Evolutionary conservation across 805 yeast species (phyloP), one percentile per base, ranked within the genome.

Genomic region (Ogataea angusta): DNA sequence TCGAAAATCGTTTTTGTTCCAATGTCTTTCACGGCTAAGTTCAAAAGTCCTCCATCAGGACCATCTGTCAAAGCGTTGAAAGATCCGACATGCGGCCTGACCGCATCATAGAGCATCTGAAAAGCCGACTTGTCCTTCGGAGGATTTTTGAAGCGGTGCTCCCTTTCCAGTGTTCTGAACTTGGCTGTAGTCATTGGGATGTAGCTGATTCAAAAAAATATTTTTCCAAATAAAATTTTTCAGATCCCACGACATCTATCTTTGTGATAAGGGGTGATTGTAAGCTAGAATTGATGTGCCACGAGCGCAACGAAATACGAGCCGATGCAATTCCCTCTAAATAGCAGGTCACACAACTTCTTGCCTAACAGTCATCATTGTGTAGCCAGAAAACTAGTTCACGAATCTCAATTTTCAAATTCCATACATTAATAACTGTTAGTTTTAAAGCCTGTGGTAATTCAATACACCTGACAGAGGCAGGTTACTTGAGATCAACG

Each of bases 11-110:
- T 80, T 57, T 82, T 86, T 45, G 77, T 66, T 8, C 98, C 99
- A 46, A 93, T 88, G 58, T 93, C 98, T 55, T 82, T 73, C 34
- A 84, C 95, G 2, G 85, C 97, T 37, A 83, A 68, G 61, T 90
- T 88, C 45, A 93, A 70, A 18, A 93, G 64, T 5, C 96, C 96
- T 34, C 91, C 95, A 31, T 72, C 80, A 17, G 85, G 79, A 31
- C 95, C 96, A 43, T 86, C 95, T 17, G 95, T 85, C 42, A 93
- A 71, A 5, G 97, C 97, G 71, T 93, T 85, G 73, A 93, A 93
- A 2, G 98, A 91, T 7, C 95, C 97, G 41, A 93, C 77, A 62
- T 93, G 99, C 5, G 99, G 99, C 42, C 80, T 79, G 29, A 93
- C 93, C 12, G 99, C 98, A 48, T 88, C 95, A 43, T 76, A 76